Evolutionary conservation across 2,329 filamentous ascomycete genomes (phyloP).

Genomic region (Epichloe brachyelytri): DNA sequence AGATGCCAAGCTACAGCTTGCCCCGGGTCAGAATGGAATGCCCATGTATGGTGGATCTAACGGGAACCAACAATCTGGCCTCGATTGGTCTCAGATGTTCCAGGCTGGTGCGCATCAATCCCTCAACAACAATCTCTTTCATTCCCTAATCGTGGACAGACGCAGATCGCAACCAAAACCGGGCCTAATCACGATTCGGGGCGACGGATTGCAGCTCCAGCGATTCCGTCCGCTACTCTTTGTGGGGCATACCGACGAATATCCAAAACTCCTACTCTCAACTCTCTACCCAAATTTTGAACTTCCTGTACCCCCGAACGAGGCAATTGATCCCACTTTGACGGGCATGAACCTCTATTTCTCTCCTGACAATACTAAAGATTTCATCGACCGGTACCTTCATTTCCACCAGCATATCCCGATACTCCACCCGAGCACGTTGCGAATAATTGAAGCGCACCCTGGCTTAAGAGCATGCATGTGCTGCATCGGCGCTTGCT

Average conservation of each 20-base stretch:
- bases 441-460: conserved; percentile 52
- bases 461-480: conserved; percentile 56
- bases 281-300: conserved; percentile 41
- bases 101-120: conserved; percentile 56
- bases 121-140: conserved; percentile 43
- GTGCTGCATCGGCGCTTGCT: conserved; percentile 63
- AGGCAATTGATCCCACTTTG: conserved; percentile 37
- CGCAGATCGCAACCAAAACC: conserved; percentile 56
- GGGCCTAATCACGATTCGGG: conserved; percentile 45
- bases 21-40: conserved; percentile 50
- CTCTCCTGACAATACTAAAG: conserved; percentile 54
- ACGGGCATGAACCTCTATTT: conserved; percentile 48
- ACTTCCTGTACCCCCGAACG: conserved; percentile 40
- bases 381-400: conserved; percentile 58
- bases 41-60: conserved; percentile 49
- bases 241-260: conserved; percentile 34
- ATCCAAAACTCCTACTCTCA: conserved; percentile 38
- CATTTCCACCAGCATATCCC: conserved; percentile 65
- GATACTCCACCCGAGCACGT: conserved; percentile 58
- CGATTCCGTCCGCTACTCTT: conserved; percentile 35
- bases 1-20: conserved; percentile 53
- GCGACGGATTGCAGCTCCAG: conserved; percentile 32
- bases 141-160: conserved; percentile 51
- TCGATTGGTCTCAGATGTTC: conserved; percentile 73
- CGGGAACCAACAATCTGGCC: conserved; percentile 46